Conservation (phyloP, 495 filamentous ascomycete species). For the Parachaetomium inaequale region DNA sequence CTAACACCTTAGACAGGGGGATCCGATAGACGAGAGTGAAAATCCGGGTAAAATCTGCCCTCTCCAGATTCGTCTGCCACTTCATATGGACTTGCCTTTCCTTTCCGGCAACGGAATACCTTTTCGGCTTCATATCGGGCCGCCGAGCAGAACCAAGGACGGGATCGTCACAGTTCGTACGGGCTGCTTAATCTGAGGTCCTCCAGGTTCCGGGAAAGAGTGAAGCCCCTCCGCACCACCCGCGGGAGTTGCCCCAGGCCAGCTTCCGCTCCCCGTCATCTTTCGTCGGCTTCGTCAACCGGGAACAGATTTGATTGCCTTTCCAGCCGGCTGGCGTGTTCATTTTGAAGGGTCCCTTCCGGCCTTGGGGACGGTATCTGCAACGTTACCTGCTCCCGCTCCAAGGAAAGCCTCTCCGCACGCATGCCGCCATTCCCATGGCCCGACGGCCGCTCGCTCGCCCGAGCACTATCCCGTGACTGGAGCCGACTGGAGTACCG, state of each 20-base stretch:
- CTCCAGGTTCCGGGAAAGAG: constrained; percentile 32
- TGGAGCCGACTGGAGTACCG: background rate
- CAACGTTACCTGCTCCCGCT: constrained; percentile 27
- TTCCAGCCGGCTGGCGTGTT: constrained; percentile 17
- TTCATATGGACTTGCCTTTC: constrained; percentile 24
- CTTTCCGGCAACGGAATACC: constrained; percentile 24
- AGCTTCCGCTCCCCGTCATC: constrained; percentile 11
- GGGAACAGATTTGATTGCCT: constrained; percentile 27
- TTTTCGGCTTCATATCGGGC: constrained; percentile 32
- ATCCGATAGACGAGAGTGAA: constrained; percentile 31
- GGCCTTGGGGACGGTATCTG: constrained; percentile 23
- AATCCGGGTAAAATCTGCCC: constrained; percentile 33
- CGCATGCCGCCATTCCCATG: background rate
- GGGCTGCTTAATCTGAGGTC: constrained; percentile 22
- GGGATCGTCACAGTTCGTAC: background rate
- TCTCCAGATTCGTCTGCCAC: constrained; percentile 19
- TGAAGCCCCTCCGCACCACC: constrained; percentile 7
- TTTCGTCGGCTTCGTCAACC: constrained; percentile 25
- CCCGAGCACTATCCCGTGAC: background rate
- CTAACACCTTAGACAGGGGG: constrained; percentile 9
- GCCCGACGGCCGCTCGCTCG: background rate
- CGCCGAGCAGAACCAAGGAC: constrained; percentile 8
- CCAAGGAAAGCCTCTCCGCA: background rate
- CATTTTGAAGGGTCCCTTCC: constrained; percentile 23
- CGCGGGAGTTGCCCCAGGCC: constrained; percentile 29